Evolutionary conservation across 345 rosid genomes (phyloP), one percentile per base, ranked within the genome.

Genomic region (Pseudoturritis turrita): DNA sequence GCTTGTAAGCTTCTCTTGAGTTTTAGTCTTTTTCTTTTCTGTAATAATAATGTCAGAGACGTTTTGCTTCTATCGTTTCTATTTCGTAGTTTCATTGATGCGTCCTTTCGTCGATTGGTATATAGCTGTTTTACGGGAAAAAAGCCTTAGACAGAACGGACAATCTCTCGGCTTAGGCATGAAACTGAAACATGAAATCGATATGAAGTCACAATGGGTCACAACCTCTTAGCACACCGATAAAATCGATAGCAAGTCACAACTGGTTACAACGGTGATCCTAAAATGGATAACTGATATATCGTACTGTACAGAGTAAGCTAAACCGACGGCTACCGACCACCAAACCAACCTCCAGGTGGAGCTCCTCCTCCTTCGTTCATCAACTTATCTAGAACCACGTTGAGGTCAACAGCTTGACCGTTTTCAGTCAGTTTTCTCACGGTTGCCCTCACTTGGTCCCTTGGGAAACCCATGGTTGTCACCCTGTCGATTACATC

Each of bases 371-470:
- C 84, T 21, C 87, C 84, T 25, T 71, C 90, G 45, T 84, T 92
- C 97, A 88, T 92, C 63, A 92, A 74, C 83, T 89, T 92, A 83
- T 92, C 97, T 68, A 92, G 72, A 64, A 92, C 97, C 26, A 81
- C 72, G 71, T 92, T 92, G 77, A 92, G 79, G 72, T 92, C 94
- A 14, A 92, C 96, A 8, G 90, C 56, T 77, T 91, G 94, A 3
- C 96, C 97, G 31, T 82, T 89, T 71, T 91, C 94, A 0, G 96
- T 91, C 75, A 91, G 77, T 76, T 76, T 87, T 62, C 82, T 61
- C 15, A 89, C 96, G 0, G 97, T 83, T 41, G 80, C 96, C 73
- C 86, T 82, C 8, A 91, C 94, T 56, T 80, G 97, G 35, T 91
- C 96, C 73, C 89, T 87, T 4, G 93, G 82, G 81, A 89, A 91